Conservation (phyloP, 495 filamentous ascomycete genomes). For the Terfezia claveryi region DNA sequence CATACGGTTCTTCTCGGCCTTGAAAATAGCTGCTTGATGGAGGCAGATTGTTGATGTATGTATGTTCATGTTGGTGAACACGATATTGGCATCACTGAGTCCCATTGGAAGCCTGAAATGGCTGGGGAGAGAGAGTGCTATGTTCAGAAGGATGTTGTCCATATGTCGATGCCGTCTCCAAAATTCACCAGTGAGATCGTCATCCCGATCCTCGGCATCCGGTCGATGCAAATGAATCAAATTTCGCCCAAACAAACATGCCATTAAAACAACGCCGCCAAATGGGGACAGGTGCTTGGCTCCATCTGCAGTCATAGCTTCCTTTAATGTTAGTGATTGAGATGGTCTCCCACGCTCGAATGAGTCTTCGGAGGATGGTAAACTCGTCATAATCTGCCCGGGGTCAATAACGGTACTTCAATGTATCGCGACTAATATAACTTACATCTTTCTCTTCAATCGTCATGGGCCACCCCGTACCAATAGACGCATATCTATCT, state of each 20-base stretch:
- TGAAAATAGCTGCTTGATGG: slow-evolving; percentile 94
- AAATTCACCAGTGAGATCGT: slow-evolving; percentile 82
- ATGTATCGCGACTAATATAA: background rate
- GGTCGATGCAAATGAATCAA: slow-evolving; percentile 84
- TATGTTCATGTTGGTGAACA: slow-evolving; percentile 92
- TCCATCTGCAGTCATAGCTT: slow-evolving; percentile 51
- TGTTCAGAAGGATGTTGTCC: slow-evolving; percentile 77
- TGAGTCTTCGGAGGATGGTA: slow-evolving; percentile 71
- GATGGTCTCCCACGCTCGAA: slow-evolving; percentile 60
- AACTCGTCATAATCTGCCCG: slow-evolving; percentile 50
- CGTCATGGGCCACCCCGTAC: slow-evolving; percentile 90
- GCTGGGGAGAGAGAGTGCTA: slow-evolving; percentile 60
- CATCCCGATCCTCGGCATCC: slow-evolving; percentile 54
- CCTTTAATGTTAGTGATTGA: slow-evolving; percentile 41
- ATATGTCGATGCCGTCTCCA: slow-evolving; percentile 83
- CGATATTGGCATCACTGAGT: slow-evolving; percentile 57
- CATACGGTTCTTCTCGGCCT: slow-evolving; percentile 73
- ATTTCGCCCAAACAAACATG: slow-evolving; percentile 83
- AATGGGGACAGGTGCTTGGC: slow-evolving; percentile 52
- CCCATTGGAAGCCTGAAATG: slow-evolving; percentile 62
- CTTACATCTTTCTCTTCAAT: slow-evolving; percentile 76
- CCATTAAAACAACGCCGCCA: slow-evolving; percentile 62
- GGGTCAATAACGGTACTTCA: background rate
- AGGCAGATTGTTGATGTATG: slow-evolving; percentile 93
- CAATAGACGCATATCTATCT: slow-evolving; percentile 88